Evolutionary conservation across 306 rosid genomes (phyloP).

Genomic region (Pyrus bretschneideri): DNA sequence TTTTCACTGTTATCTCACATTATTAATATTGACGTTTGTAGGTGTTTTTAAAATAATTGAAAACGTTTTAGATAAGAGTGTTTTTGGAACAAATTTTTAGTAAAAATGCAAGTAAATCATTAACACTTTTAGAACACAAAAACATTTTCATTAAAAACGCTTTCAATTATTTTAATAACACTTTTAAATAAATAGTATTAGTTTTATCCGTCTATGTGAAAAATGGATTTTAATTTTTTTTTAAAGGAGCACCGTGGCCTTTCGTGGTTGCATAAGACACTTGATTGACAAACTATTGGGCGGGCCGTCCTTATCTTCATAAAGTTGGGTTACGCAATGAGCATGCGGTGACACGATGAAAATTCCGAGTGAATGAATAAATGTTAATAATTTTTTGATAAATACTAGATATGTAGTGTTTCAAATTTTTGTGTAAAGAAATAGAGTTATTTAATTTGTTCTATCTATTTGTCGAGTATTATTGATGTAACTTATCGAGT

Average conservation of each 20-base stretch:
- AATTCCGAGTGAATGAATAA: too few relatives aligned
- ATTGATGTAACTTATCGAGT: too few relatives aligned
- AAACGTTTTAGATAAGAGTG: accelerated
- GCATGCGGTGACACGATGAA: background rate
- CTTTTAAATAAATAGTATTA: background rate
- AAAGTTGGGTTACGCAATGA: background rate
- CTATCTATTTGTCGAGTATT: too few relatives aligned
- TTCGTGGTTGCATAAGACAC: background rate
- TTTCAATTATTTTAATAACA: too few relatives aligned
- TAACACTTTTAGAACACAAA: too few relatives aligned
- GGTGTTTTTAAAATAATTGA: too few relatives aligned
- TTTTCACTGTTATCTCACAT: background rate
- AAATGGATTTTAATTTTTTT: background rate
- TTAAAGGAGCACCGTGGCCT: background rate
- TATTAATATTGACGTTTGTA: background rate
- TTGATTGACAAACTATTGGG: background rate
- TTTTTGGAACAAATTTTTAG: too few relatives aligned
- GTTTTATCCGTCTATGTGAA: background rate
- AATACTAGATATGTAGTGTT: background rate
- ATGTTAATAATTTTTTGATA: background rate
- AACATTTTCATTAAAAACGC: too few relatives aligned
- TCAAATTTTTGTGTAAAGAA: too few relatives aligned
- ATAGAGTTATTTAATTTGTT: too few relatives aligned
- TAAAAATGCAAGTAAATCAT: too few relatives aligned
- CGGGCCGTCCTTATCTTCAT: background rate